Conservation (phyloP, 805 yeast species). For the Grigorovia yakushimaensis region DNA sequence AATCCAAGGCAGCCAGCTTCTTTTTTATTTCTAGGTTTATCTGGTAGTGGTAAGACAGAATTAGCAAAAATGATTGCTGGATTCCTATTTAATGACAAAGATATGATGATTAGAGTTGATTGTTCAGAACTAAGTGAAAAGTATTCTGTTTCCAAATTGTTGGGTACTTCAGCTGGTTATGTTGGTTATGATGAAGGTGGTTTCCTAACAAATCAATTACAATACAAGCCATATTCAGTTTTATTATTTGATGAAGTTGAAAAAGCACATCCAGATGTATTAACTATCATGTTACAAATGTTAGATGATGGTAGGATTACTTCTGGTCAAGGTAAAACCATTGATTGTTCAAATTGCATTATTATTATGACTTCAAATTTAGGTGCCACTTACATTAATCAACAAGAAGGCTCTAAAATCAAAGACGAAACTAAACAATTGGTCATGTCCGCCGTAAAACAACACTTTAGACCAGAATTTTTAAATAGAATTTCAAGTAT, state of each 20-base stretch:
- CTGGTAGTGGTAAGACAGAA: constrained; percentile 98
- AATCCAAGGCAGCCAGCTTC: constrained; percentile 97
- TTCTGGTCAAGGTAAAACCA: constrained; percentile 85
- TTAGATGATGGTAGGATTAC: constrained; percentile 95
- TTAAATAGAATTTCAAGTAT: constrained; percentile 91
- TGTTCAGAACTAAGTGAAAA: constrained; percentile 95
- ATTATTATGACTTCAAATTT: constrained; percentile 95
- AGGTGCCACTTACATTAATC: constrained; percentile 84
- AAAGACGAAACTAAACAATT: constrained; percentile 58
- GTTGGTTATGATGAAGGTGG: constrained; percentile 98
- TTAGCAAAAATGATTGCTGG: constrained; percentile 95
- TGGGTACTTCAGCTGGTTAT: constrained; percentile 97
- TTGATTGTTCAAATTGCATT: constrained; percentile 86
- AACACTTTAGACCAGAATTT: constrained; percentile 95
- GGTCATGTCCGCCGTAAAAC: constrained; percentile 76
- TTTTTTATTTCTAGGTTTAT: constrained; percentile 85
- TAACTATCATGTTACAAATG: constrained; percentile 84
- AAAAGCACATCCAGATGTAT: constrained; percentile 96
- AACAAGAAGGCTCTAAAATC: constrained; percentile 54
- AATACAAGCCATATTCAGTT: constrained; percentile 93
- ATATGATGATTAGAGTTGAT: constrained; percentile 94
- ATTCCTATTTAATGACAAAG: constrained; percentile 90
- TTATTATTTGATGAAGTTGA: constrained; percentile 94
- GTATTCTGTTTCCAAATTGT: constrained; percentile 86
- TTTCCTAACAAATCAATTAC: constrained; percentile 80